Base-by-base conservation (phyloP, 163 green algal genomes). In the Trebouxia gelatinosa region DNA sequence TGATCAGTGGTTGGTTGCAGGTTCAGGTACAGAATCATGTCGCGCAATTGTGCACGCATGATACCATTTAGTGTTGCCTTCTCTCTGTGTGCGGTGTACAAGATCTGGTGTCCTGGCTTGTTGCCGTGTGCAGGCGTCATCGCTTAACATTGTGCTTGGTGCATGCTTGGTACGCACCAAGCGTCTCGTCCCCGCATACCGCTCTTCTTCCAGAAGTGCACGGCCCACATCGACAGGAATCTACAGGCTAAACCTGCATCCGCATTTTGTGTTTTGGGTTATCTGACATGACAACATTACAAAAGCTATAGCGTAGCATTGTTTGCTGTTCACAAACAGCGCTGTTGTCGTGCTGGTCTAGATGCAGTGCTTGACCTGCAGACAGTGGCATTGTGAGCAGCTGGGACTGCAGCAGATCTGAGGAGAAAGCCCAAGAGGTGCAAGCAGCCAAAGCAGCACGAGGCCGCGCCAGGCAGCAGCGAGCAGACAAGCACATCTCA, bases 361-460 rank as follows among this genome's bases (percentile, higher is more conserved):
- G 4, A 64, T 39, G 38, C 46, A 67, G 28, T 35, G 23, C 9
- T 26, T 62, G 46, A 11, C 46, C 13, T 78, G 67, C 78, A 82
- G 78, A 78, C 13, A 37, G 5, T 19, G 57, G n/a, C 23, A 31
- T 61, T 38, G 70, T 76, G 0, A 37, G 68, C 38, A 74, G 67
- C 57, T 82, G 78, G 78, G 68, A 82, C 40, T 82, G 78, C 78
- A 82, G 50, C 38, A 40, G 34, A 29, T 66, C 77, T 13, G 35
- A 72, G 37, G 77, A 72, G n/a, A 64, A 62, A 7, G 37, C 61
- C 51, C 48, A 82, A 39, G 21, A 65, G 31, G 46, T 61, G 16
- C 50, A 9, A 16, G 48, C 48, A n/a, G 70, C 70, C 70, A 67
- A 65, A 31, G 43, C 51, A 50, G 70, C 70, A 2, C 29, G 70